Evolutionary conservation across 164 flowering plant genomes (phyloP).

Genomic region (Magnolia kwangsiensis): DNA sequence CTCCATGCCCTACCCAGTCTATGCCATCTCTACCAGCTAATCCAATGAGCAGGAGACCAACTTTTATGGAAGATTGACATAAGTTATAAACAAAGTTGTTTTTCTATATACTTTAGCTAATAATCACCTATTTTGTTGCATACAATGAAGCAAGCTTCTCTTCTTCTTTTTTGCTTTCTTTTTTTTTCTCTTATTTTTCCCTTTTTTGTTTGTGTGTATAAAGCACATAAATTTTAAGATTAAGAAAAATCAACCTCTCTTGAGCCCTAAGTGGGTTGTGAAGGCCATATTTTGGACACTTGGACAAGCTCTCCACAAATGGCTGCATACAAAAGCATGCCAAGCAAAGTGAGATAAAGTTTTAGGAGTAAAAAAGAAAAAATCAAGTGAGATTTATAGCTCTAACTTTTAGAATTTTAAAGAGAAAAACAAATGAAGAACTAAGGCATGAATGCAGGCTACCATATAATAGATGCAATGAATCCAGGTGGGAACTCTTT

Average conservation of each 20-base stretch:
- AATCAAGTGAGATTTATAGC: too few relatives aligned
- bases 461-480: background rate
- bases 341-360: constrained; percentile 1
- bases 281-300: constrained; percentile 89
- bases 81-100: too few relatives aligned
- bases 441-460: background rate
- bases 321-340: constrained; percentile 47
- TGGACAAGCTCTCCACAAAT: constrained; percentile 91
- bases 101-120: too few relatives aligned
- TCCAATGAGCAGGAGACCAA: too few relatives aligned
- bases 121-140: too few relatives aligned
- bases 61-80: too few relatives aligned
- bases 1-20: too few relatives aligned
- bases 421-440: background rate
- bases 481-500: background rate
- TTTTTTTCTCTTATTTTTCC: too few relatives aligned
- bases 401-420: background rate
- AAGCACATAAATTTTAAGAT: background rate
- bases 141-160: too few relatives aligned
- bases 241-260: constrained; percentile 57
- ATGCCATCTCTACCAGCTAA: too few relatives aligned
- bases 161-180: too few relatives aligned
- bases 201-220: background rate
- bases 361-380: too few relatives aligned
- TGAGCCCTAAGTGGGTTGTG: constrained; percentile 93